Evolutionary conservation across 2,329 filamentous ascomycete genomes (phyloP), one percentile per base, ranked within the genome.

Genomic region (Clonostachys solani): DNA sequence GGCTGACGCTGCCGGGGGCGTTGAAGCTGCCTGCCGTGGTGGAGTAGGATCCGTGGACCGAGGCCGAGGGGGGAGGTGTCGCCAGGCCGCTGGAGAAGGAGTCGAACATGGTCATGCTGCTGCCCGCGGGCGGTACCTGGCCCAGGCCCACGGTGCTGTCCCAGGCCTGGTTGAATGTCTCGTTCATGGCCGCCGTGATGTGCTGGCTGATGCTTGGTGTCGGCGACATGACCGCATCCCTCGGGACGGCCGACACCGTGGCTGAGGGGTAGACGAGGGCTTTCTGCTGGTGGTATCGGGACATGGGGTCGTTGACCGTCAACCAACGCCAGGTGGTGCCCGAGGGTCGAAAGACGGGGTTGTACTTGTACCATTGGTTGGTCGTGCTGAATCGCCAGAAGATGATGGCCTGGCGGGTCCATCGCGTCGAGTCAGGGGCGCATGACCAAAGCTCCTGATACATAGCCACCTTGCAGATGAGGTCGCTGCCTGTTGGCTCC

Each of bases 381-480:
- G 73, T 69, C 12, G 67, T 69, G 59, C 69, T 70, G 60, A 86
- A 86, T 3, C 80, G 80, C 82, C 82, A 86, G 36, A 85, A 71
- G 47, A 86, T 71, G 48, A 84, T 75, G 34, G 72, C 75, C 44
- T 81, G 77, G n/a, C 80, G 75, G 10, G 69, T 74, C 77, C 80
- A 84, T 54, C 67, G 61, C 42, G 59, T 60, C 15, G 64, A 66
- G 48, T 72, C 69, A 6, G 73, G 73, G 5, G 77, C 63, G 52
- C 66, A 66, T 5, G 79, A 84, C 73, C 77, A 83, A 35, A 85
- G 72, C 66, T 85, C 82, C 60, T 86, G 82, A 60, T 83, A 81
- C 81, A 85, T 85, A 59, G 79, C 79, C 42, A 84, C 80, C 60
- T 77, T 76, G 53, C 75, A 71, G 45, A 84, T 73, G 48, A 83